Evolutionary conservation across 257 asterid genomes (phyloP).

Genomic region (Solanum acaule): DNA sequence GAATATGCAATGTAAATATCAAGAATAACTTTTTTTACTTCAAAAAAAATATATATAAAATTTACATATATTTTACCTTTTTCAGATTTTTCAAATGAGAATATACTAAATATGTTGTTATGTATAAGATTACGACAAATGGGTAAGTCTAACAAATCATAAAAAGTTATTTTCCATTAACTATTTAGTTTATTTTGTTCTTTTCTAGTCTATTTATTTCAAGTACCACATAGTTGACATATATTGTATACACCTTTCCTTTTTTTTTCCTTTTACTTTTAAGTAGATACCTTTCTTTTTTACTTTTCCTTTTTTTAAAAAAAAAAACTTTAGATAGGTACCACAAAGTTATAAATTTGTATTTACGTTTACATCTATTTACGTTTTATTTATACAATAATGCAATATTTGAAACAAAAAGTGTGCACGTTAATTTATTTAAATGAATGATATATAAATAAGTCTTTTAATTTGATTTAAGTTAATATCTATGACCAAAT

Average conservation of each 20-base stretch:
- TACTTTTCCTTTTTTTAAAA: not conserved
- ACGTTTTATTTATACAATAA: not conserved
- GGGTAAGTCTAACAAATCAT: not conserved
- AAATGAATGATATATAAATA: not conserved
- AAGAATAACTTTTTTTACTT: not conserved
- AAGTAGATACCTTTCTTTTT: not conserved
- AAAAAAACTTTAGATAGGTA: not conserved
- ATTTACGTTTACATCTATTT: not conserved
- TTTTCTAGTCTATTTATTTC: not conserved
- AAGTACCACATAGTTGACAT: not conserved
- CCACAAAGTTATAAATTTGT: not conserved
- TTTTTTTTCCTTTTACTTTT: not conserved
- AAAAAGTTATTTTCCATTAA: not conserved
- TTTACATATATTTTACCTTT: accelerated
- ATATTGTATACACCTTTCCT: not conserved
- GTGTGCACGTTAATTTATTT: not conserved
- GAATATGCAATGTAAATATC: not conserved
- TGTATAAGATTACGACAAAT: not conserved
- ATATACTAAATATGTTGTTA: not conserved
- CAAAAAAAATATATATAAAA: accelerated
- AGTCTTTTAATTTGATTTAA: not conserved
- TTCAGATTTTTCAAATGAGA: not conserved
- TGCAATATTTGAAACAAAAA: not conserved
- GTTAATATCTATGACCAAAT: not conserved
- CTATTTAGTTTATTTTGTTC: not conserved